Evolutionary conservation across 1,284 basidiomycete species (phyloP).

Genomic region (Takashimella tepidaria): DNA sequence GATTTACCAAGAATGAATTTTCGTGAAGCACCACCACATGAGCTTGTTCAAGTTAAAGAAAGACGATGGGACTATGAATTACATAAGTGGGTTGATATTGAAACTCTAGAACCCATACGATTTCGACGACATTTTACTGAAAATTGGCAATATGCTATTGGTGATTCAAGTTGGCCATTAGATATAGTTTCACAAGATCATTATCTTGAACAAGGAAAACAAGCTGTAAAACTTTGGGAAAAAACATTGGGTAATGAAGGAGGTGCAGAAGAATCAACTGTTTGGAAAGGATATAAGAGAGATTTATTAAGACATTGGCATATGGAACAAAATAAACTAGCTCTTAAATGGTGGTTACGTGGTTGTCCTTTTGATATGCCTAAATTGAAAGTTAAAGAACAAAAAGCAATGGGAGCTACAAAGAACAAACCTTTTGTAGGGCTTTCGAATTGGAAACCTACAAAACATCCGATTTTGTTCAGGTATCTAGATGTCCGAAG

Average conservation of each 20-base stretch:
- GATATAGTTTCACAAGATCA: neutral
- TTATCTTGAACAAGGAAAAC: neutral
- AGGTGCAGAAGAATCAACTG: neutral
- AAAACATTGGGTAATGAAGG: neutral
- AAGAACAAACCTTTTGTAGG: neutral
- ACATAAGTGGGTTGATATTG: neutral
- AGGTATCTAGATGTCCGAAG: conserved; percentile 26
- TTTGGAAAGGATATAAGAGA: neutral
- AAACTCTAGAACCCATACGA: neutral
- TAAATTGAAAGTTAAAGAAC: neutral
- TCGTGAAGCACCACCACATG: neutral
- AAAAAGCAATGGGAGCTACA: neutral
- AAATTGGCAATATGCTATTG: neutral
- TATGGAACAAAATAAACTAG: neutral
- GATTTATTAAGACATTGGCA: neutral
- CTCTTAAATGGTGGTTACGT: neutral
- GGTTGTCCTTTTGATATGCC: neutral
- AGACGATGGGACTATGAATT: neutral
- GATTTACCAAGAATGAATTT: neutral
- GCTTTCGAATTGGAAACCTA: neutral
- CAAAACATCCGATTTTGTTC: neutral
- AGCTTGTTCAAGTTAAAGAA: neutral
- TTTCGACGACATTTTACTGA: neutral
- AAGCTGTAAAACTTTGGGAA: neutral
- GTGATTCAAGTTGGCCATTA: neutral